phyloP scores from a whole-genome alignment of 768 basidiomycete species.

The Phylloporus sp. region DNA sequence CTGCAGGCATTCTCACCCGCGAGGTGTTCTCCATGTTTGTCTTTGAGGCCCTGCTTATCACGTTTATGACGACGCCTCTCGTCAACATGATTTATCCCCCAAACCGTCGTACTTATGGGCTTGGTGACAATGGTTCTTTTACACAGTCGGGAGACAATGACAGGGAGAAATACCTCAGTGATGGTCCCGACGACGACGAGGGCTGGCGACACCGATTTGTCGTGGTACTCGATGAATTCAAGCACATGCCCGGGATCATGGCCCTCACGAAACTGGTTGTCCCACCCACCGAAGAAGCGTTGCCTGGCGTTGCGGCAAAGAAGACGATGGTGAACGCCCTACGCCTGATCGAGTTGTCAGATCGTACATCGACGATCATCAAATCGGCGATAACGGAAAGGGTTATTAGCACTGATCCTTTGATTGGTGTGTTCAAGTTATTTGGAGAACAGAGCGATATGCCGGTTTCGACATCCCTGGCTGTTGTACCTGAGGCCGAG shows the following conservation, averaged over 20 bases:
- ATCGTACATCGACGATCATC: slow-evolving; percentile 84
- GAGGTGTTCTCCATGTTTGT: slow-evolving; percentile 96
- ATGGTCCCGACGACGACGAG: slow-evolving; percentile 1
- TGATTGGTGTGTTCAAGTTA: slow-evolving; percentile 71
- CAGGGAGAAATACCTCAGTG: neutral
- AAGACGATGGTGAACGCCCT: slow-evolving; percentile 58
- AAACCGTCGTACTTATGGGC: slow-evolving; percentile 47
- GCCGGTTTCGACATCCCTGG: slow-evolving; percentile 61
- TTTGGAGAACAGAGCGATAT: slow-evolving; percentile 72
- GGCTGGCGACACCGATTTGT: slow-evolving; percentile 51
- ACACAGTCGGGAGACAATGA: neutral
- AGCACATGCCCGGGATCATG: slow-evolving; percentile 88
- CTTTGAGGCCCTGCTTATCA: slow-evolving; percentile 74
- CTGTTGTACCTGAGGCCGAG: slow-evolving; percentile 72
- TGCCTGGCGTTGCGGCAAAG: neutral
- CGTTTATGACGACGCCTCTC: slow-evolving; percentile 84
- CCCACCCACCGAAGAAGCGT: slow-evolving; percentile 19
- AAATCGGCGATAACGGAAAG: slow-evolving; percentile 73
- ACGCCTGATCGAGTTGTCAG: slow-evolving; percentile 85
- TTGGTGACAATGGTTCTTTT: slow-evolving; percentile 6
- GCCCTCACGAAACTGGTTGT: slow-evolving; percentile 81
- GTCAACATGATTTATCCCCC: slow-evolving; percentile 69
- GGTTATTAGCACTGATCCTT: slow-evolving; percentile 65
- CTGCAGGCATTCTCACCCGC: slow-evolving; percentile 70
- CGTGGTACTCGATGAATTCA: slow-evolving; percentile 87